Conservation (phyloP, 1,284 basidiomycete species). For the Phlebopus sp. region DNA sequence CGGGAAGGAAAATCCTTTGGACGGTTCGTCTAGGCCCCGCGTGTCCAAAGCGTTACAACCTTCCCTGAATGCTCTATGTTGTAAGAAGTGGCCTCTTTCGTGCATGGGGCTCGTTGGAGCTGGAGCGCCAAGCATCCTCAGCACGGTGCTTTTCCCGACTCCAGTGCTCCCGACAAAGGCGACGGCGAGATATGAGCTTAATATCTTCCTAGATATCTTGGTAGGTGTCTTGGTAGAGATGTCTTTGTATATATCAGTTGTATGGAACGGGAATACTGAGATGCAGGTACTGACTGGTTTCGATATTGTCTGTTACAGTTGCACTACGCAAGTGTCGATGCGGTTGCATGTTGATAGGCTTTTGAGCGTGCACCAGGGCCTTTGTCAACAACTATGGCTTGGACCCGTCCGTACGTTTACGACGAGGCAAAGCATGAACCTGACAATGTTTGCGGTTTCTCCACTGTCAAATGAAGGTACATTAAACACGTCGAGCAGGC, state of each 20-base stretch:
- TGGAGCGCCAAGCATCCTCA: slow-evolving; percentile 22
- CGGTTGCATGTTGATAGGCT: no score
- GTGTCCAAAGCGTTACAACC: slow-evolving; percentile 24
- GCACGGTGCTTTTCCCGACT: slow-evolving; percentile 28
- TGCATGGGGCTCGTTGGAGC: slow-evolving; percentile 20
- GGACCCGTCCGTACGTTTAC: no score
- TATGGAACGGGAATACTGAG: neutral
- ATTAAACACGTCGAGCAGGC: no score
- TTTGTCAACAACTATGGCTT: no score
- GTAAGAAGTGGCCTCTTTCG: slow-evolving; percentile 11
- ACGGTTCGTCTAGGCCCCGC: slow-evolving; percentile 25
- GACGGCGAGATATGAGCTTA: slow-evolving; percentile 10
- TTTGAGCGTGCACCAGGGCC: no score
- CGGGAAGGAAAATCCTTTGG: slow-evolving; percentile 5
- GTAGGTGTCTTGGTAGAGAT: no score
- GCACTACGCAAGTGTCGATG: neutral
- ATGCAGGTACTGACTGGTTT: slow-evolving; percentile 5
- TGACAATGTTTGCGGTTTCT: no score
- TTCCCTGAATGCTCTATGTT: slow-evolving; percentile 7
- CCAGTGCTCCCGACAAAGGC: slow-evolving; percentile 25
- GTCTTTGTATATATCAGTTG: slow-evolving; percentile 1
- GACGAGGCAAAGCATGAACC: no score
- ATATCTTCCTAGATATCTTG: slow-evolving; percentile 1
- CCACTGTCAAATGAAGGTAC: no score
- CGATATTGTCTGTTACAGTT: no score